Evolutionary conservation across 2,329 filamentous ascomycete species (phyloP).

Genomic region (Cercospora sp.): DNA sequence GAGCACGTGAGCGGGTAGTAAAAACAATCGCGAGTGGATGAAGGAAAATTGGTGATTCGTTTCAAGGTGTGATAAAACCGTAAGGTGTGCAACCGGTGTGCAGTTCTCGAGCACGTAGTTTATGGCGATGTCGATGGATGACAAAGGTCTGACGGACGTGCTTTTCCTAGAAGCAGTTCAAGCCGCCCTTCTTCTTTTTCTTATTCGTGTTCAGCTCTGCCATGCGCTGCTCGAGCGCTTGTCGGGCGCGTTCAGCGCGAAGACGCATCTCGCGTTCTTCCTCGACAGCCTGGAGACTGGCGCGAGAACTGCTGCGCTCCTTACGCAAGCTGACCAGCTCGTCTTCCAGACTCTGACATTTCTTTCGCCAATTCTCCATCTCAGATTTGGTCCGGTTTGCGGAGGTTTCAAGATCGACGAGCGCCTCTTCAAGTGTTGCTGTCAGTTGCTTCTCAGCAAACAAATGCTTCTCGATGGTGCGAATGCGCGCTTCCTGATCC

Average conservation of each 20-base stretch:
- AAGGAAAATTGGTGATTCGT: neutral
- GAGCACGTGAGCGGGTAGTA: neutral
- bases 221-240: slow-evolving; percentile 87
- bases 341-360: slow-evolving; percentile 71
- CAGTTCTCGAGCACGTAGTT: slow-evolving; percentile 3
- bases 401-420: slow-evolving; percentile 88
- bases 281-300: slow-evolving; percentile 83
- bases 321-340: slow-evolving; percentile 66
- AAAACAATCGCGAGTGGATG: neutral
- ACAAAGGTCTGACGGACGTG: slow-evolving; percentile 19
- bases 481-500: slow-evolving; percentile 91
- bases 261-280: slow-evolving; percentile 92
- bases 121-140: slow-evolving; percentile 20
- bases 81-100: slow-evolving; percentile 3
- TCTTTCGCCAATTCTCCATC: slow-evolving; percentile 86
- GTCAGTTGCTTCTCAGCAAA: slow-evolving; percentile 96
- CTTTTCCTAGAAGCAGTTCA: slow-evolving; percentile 86
- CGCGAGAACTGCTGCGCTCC: slow-evolving; percentile 57
- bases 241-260: slow-evolving; percentile 83
- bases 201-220: slow-evolving; percentile 74
- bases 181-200: slow-evolving; percentile 85
- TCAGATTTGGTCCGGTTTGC: slow-evolving; percentile 90
- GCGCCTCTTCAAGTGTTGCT: slow-evolving; percentile 88
- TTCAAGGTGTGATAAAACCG: slow-evolving; percentile 8
- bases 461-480: slow-evolving; percentile 94